Base-by-base conservation (phyloP, 495 filamentous ascomycete species). In the Filosporella fistucella region DNA sequence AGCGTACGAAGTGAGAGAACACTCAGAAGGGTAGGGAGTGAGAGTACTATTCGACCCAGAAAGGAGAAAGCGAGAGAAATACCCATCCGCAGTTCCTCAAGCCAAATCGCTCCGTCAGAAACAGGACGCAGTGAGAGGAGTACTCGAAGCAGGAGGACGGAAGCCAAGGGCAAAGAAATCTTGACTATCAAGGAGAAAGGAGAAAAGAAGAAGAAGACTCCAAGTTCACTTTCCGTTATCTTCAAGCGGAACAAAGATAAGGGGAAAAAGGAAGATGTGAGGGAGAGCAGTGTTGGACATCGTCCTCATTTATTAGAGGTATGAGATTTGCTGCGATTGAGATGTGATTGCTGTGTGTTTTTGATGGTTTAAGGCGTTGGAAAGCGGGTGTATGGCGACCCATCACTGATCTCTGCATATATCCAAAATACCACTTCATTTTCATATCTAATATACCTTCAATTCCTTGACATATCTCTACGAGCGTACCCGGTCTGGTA, bases 171-270 rank as follows among this genome's bases (percentile, higher is more conserved):
- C 7, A 60, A 63, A 25, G 70, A 66, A 30, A n/a, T n/a, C n/a
- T 59, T 60, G 32, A 23, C 49, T 11, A 38, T 38, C 4, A 51
- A 45, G 34, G 42, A 55, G 56, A 64, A 67, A 54, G 47, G 45
- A 47, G 64, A 64, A 55, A 74, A 77, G 62, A 63, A 68, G 45
- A 77, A 70, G 57, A 72, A 77, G 66, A 66, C 69, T 5, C 70
- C 72, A 7, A 28, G 20, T 50, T 47, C 64, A 20, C 42, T 82
- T 39, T 51, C 52, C 38, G 56, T 64, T 33, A 51, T 74, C 33
- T 80, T 82, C 49, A 71, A 69, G 57, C 68, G 64, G 41, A 59
- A 68, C 58, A 68, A 69, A 63, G 70, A 74, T 22, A 62, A 65
- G 42, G 60, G 67, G 16, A 65, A 66, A 8, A 48, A 61, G 22